These are phyloP conservation scores for Podaxis sp. DNA, from an alignment of 768 basidiomycete genomes.

Conservation along the genomic window DNA sequence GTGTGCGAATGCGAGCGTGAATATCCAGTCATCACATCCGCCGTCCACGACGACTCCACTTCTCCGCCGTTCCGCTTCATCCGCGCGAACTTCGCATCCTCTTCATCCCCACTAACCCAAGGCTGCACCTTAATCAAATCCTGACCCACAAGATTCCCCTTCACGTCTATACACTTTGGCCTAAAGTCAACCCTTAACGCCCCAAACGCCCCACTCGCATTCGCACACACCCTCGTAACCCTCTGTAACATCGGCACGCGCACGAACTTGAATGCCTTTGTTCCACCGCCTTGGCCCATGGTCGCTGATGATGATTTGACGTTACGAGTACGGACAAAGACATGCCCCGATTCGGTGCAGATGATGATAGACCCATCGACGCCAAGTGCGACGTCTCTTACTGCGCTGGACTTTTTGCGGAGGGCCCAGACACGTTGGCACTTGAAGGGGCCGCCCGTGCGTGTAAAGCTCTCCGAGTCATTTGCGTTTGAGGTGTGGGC, in stretches of 20 bases:
- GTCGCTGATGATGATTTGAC: constrained; percentile 18
- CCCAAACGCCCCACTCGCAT: constrained; percentile 85
- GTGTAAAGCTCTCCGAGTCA: constrained; percentile 24
- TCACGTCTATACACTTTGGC: constrained; percentile 52
- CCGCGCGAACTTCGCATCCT: neutral
- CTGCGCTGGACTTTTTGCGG: constrained; percentile 82
- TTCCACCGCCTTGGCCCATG: constrained; percentile 10
- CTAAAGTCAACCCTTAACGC: constrained; percentile 76
- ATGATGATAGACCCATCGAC: constrained; percentile 86
- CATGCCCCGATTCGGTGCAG: constrained; percentile 94
- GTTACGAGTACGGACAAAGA: constrained; percentile 77
- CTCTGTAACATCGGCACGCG: constrained; percentile 82
- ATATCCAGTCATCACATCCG: neutral
- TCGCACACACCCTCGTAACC: constrained; percentile 81
- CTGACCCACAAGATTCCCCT: constrained; percentile 57
- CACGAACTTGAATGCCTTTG: constrained; percentile 73
- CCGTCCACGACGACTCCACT: neutral
- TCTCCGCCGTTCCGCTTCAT: neutral
- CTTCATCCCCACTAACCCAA: constrained; percentile 36
- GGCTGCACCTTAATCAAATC: constrained; percentile 72
- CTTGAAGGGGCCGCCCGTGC: constrained; percentile 55
- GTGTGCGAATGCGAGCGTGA: neutral
- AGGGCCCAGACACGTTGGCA: constrained; percentile 93
- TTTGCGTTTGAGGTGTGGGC: constrained; percentile 29
- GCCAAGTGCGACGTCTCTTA: constrained; percentile 88